Percentiles rank a stretch among this genome's conserved stretches.
phyloP scores from a whole-genome alignment of 441 rosid species.

The Mallotus repandus region DNA sequence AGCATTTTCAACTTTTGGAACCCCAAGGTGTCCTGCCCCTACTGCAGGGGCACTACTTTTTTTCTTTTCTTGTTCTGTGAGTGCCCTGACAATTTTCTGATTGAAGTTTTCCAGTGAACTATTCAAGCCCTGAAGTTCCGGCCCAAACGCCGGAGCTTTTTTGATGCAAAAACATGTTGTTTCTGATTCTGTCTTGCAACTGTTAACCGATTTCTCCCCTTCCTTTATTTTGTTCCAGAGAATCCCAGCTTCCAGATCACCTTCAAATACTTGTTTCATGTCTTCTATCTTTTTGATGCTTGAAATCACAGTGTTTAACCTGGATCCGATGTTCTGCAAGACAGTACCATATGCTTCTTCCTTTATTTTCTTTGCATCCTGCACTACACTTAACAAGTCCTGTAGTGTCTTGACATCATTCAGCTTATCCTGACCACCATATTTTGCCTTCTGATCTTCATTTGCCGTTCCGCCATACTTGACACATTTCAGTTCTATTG shows the following conservation, averaged over 20 bases:
- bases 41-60: background rate
- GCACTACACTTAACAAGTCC: background rate
- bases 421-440: background rate
- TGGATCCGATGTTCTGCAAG: background rate
- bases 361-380: background rate
- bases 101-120: background rate
- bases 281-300: background rate
- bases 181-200: background rate
- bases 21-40: background rate
- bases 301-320: background rate
- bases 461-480: background rate
- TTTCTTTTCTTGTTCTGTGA: background rate
- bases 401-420: background rate
- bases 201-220: background rate
- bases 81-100: background rate
- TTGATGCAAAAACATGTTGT: background rate
- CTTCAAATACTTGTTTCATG: background rate
- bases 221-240: background rate
- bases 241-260: background rate
- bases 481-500: constrained; percentile 4
- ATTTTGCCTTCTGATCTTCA: background rate
- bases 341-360: background rate
- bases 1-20: background rate
- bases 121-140: background rate
- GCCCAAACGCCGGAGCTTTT: background rate